A percentile compares a stretch with the other conserved stretches of the same genome.
These are phyloP conservation scores for Backusella tarrabulga DNA, from an alignment of 192 early-diverging fungal genomes.

Conservation along the genomic window DNA sequence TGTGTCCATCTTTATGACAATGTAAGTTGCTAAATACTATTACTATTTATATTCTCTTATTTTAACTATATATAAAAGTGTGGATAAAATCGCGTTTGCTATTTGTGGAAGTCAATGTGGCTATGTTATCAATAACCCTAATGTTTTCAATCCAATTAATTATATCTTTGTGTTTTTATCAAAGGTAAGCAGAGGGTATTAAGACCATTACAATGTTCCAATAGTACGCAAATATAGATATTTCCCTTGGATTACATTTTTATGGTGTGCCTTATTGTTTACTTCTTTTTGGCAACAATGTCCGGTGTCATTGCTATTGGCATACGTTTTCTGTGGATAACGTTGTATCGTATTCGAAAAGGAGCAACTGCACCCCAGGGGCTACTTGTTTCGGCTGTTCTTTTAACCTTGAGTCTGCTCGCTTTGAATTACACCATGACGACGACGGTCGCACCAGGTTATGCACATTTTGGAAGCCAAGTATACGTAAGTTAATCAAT, in stretches of 20 bases:
- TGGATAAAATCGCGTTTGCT: constrained; percentile 50
- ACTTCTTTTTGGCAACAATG: constrained; percentile 54
- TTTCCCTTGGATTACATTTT: constrained; percentile 58
- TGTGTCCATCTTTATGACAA: constrained; percentile 38
- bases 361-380: constrained; percentile 57
- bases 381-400: constrained; percentile 48
- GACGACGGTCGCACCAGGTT: constrained; percentile 57
- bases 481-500: constrained; percentile 43
- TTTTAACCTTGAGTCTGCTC: constrained; percentile 51
- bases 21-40: constrained; percentile 16
- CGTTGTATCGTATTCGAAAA: constrained; percentile 46
- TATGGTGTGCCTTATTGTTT: constrained; percentile 50
- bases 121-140: constrained; percentile 47
- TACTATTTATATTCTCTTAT: neutral
- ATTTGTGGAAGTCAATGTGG: constrained; percentile 56
- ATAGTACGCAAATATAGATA: constrained; percentile 19
- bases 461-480: constrained; percentile 63
- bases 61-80: constrained; percentile 26
- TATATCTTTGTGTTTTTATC: constrained; percentile 47
- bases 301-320: constrained; percentile 53
- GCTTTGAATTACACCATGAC: constrained; percentile 56
- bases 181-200: constrained; percentile 33
- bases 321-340: constrained; percentile 56
- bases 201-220: neutral
- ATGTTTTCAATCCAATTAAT: constrained; percentile 56